Conservation (phyloP, 225 moss, liverwort and hornwort genomes). For the Sphagnum tenellum region DNA sequence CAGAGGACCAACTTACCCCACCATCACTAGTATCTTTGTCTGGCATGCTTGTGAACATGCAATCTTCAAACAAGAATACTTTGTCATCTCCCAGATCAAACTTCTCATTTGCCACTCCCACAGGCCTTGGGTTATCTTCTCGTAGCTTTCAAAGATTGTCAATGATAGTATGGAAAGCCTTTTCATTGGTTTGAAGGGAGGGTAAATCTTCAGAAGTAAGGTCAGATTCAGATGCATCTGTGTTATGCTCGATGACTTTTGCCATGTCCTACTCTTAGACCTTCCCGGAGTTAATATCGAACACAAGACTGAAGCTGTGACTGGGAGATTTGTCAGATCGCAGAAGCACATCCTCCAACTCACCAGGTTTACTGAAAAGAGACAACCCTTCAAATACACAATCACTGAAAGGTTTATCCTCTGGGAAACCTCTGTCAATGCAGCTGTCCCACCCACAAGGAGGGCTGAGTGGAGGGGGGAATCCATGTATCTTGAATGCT, state of each 20-base stretch:
- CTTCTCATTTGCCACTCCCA: background rate
- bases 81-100: slow-evolving; percentile 4
- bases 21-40: slow-evolving; percentile 15
- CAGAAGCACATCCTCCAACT: slow-evolving; percentile 25
- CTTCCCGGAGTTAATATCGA: background rate
- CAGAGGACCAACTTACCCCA: slow-evolving; percentile 26
- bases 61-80: slow-evolving; percentile 6
- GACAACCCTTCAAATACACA: slow-evolving; percentile 37
- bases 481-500: slow-evolving; percentile 46
- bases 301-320: slow-evolving; percentile 1
- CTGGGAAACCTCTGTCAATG: slow-evolving; percentile 19
- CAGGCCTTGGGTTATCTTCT: background rate
- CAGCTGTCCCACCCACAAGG: slow-evolving; percentile 73
- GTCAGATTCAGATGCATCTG: background rate
- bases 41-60: background rate
- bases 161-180: too few species aligned
- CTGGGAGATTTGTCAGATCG: background rate
- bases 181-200: background rate
- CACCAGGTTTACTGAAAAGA: slow-evolving; percentile 33
- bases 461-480: slow-evolving; percentile 58
- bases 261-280: background rate
- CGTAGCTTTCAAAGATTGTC: background rate
- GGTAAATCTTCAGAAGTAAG: background rate
- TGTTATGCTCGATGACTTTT: background rate
- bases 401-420: slow-evolving; percentile 28